phyloP scores from a whole-genome alignment of 2,329 filamentous ascomycete genomes.

The Cordyceps cateniannulata region DNA sequence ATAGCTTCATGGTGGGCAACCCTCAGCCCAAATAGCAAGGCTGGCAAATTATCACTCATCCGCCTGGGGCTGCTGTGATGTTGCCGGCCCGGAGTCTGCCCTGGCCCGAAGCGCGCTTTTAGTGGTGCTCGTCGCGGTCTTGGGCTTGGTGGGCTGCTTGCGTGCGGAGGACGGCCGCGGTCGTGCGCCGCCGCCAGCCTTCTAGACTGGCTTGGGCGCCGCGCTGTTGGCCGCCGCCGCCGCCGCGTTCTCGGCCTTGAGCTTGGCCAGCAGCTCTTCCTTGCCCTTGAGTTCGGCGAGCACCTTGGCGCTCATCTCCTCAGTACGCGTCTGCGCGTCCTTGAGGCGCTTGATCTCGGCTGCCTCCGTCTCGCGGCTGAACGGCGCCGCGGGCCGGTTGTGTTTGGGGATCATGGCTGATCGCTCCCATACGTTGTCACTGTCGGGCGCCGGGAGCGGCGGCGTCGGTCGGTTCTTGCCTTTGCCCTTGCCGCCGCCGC shows the following conservation, averaged over 20 bases:
- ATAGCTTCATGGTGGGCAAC: not conserved
- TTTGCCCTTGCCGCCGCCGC: slow-evolving; percentile 43
- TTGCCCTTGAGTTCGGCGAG: slow-evolving; percentile 57
- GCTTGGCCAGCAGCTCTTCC: slow-evolving; percentile 52
- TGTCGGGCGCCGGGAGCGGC: slow-evolving; percentile 28
- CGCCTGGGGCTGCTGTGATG: not conserved
- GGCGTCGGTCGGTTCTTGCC: slow-evolving; percentile 35
- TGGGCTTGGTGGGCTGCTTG: not conserved
- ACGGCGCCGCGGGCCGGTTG: slow-evolving; percentile 63
- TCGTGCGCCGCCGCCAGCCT: slow-evolving; percentile 2
- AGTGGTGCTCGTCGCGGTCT: not conserved
- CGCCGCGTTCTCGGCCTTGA: slow-evolving; percentile 54
- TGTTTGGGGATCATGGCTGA: slow-evolving; percentile 69
- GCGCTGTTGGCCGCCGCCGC: slow-evolving; percentile 25
- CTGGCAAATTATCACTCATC: not conserved
- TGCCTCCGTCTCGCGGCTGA: slow-evolving; percentile 64
- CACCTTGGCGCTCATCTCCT: slow-evolving; percentile 52
- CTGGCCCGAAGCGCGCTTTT: not conserved
- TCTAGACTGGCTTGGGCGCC: slow-evolving; percentile 25
- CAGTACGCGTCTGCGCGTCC: slow-evolving; percentile 59
- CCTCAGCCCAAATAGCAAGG: not conserved
- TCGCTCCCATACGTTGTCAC: slow-evolving; percentile 53
- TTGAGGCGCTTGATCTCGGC: slow-evolving; percentile 54
- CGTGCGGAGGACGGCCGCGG: not conserved
- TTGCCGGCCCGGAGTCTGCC: not conserved